Percentiles rank a stretch among this genome's conserved stretches.
Evolutionary conservation across 345 rosid species (phyloP).

Genomic region (Hibiscus syriacus): DNA sequence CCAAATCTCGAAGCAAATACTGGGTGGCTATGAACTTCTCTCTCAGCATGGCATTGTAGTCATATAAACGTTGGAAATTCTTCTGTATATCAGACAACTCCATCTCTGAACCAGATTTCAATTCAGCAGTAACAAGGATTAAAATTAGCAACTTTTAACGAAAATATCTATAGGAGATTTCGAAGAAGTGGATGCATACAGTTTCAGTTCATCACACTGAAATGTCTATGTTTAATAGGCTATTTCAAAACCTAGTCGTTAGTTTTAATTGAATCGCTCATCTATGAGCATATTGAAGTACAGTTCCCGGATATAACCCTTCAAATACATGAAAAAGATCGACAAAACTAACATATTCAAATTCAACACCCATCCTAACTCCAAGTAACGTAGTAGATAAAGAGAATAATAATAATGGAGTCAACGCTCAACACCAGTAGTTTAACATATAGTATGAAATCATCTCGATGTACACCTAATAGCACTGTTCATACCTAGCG

Average conservation of each 20-base stretch:
- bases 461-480: too few species aligned
- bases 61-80: too few species aligned
- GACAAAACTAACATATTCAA: too few species aligned
- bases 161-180: neutral
- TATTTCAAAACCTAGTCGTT: neutral
- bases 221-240: neutral
- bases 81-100: constrained; percentile 55
- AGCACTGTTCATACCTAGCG: constrained; percentile 37
- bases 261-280: too few species aligned
- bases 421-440: neutral
- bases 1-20: too few species aligned
- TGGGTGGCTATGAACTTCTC: constrained; percentile 49
- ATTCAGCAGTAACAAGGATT: constrained; percentile 36
- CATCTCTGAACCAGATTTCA: constrained; percentile 42
- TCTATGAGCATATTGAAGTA: too few species aligned
- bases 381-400: neutral
- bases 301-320: too few species aligned
- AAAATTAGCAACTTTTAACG: neutral
- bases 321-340: too few species aligned
- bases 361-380: too few species aligned
- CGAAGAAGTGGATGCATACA: neutral
- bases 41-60: too few species aligned
- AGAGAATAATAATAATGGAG: neutral
- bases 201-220: neutral
- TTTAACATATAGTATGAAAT: too few species aligned